Evolutionary conservation across 208 protist genomes (phyloP).

Genomic region (Wallacemonas sp.): DNA sequence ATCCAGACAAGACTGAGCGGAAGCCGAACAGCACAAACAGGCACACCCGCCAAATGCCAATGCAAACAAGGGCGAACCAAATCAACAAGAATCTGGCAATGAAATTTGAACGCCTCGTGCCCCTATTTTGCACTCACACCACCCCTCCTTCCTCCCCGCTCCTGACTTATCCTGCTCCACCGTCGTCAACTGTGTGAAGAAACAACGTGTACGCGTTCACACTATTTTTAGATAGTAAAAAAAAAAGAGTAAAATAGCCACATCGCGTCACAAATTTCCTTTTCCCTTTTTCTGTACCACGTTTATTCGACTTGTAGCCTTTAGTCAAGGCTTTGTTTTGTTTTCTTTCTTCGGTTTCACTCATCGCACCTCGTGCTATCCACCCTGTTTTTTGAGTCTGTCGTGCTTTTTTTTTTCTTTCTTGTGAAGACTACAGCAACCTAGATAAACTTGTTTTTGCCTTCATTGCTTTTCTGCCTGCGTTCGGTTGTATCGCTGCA

Average conservation of each 20-base stretch:
- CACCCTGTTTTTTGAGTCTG: slow-evolving; percentile 17
- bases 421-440: no score
- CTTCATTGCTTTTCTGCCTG: slow-evolving; percentile 17
- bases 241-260: neutral
- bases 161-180: no score
- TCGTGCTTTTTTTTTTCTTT: neutral
- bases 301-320: slow-evolving; percentile 5
- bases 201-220: no score
- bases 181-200: no score
- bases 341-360: slow-evolving; percentile 13
- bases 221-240: neutral
- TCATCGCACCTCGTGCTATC: neutral
- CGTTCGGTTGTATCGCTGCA: neutral
- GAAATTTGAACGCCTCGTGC: no score
- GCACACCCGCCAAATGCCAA: no score
- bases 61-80: no score
- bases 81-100: no score
- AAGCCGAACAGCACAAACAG: no score
- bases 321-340: slow-evolving; percentile 14
- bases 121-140: no score
- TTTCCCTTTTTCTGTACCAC: neutral
- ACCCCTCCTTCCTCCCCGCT: no score
- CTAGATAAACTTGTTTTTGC: no score
- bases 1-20: neutral
- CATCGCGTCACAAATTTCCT: neutral